Base-by-base conservation (phyloP, 495 filamentous ascomycete species). In the Ascodesmis nigricans region DNA sequence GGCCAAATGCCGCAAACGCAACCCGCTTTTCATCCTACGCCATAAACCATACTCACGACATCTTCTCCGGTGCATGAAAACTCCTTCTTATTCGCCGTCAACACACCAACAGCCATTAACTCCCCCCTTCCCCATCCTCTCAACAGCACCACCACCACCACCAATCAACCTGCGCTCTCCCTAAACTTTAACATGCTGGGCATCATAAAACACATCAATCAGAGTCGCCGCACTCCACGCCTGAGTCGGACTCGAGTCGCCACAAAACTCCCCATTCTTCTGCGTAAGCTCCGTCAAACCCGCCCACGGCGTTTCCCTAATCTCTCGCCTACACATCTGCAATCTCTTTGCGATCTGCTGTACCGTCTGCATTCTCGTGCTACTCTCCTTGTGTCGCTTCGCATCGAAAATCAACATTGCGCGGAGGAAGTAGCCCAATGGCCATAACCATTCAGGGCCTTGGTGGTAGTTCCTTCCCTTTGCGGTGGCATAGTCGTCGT, bases 361-460 rank as follows among this genome's bases (percentile, higher is more conserved):
- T 57, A 91, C 87, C 1, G 71, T 75, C 58, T 93, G 90, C 4
- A 74, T 73, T 25, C 73, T 65, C 43, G 67, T 70, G 36, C 66
- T 63, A 11, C 52, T 57, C 0, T 61, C 69, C 21, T 64, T 64
- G 18, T 79, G 61, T 4, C 83, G 62, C 58, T 66, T 62, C 25
- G 93, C 60, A 54, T 92, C 84, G 49, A 95, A 93, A 52, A 78
- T 74, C 33, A 95, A 59, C 36, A 99, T 58, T 1, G 90, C 90
- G 22, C 90, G 67, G 10, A 93, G 61, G 61, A 84, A 95, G 63
- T 77, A 99, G 5, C 90, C 90, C 3, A 78, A 79, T 1, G 82
- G 90, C 90, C 90, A 99, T n/a, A 92, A 60, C 90, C 90, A 99
- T 55, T 99, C 90, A 0, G 90, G 90, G 1, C 90, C 90, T 54